Conservation (phyloP, 495 filamentous ascomycete species). For the Immersiella caudata region DNA sequence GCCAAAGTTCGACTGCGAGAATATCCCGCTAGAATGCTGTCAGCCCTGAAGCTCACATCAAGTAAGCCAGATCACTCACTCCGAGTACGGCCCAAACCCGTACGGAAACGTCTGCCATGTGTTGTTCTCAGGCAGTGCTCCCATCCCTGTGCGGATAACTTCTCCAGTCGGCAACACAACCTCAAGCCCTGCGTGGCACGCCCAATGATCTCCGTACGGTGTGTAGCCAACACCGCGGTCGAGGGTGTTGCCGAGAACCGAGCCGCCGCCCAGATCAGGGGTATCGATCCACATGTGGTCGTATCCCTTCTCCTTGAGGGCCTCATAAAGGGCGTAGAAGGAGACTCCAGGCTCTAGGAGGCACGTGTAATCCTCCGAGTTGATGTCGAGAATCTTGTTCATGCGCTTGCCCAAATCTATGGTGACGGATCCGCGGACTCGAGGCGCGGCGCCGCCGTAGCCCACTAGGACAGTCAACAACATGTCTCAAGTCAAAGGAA, state of each 20-base stretch:
- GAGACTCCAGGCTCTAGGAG: slow-evolving; percentile 64
- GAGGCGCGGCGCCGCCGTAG: slow-evolving; percentile 61
- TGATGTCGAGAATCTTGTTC: slow-evolving; percentile 35
- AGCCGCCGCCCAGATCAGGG: slow-evolving; percentile 60
- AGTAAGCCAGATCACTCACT: slow-evolving; percentile 43
- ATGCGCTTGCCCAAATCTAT: slow-evolving; percentile 59
- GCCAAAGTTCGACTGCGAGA: slow-evolving; percentile 60
- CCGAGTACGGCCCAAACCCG: slow-evolving; percentile 58
- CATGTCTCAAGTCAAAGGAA: neutral
- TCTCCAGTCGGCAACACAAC: slow-evolving; percentile 59
- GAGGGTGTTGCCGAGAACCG: slow-evolving; percentile 49
- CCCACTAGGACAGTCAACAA: slow-evolving; percentile 35
- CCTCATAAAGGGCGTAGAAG: slow-evolving; percentile 56
- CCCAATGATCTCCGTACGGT: slow-evolving; percentile 54
- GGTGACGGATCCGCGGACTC: slow-evolving; percentile 56
- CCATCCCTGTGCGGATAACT: slow-evolving; percentile 62
- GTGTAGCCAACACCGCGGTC: slow-evolving; percentile 64
- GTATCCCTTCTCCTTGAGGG: slow-evolving; percentile 47
- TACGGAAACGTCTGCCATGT: slow-evolving; percentile 58
- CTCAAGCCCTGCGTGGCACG: slow-evolving; percentile 59
- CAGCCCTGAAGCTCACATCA: slow-evolving; percentile 41
- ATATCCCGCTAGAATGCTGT: slow-evolving; percentile 59
- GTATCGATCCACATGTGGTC: slow-evolving; percentile 52
- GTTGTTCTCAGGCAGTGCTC: slow-evolving; percentile 52
- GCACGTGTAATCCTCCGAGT: slow-evolving; percentile 40